These are phyloP conservation scores for Talaromyces sp. DNA, from an alignment of 2,329 filamentous ascomycete species.

Conservation along the genomic window DNA sequence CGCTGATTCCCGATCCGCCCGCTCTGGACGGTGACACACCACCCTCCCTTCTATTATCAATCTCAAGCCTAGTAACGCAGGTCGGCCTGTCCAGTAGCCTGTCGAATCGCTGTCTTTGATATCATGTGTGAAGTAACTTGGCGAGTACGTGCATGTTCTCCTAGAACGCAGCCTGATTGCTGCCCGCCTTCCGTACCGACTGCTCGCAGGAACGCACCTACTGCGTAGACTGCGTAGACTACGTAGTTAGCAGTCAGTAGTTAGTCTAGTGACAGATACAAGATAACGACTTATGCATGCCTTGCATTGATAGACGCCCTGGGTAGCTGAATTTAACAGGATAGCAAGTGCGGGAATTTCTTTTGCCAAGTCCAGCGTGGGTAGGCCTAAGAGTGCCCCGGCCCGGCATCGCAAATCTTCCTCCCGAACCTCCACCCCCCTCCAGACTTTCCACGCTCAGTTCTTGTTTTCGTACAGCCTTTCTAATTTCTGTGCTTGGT, in stretches of 20 bases:
- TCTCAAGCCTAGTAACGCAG: not conserved
- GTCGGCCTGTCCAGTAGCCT: not conserved
- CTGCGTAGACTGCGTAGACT: too few relatives aligned
- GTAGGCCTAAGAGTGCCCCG: not conserved
- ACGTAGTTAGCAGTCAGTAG: too few relatives aligned
- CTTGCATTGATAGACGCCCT: not conserved
- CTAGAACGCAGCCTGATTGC: not conserved
- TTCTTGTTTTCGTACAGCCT: not conserved
- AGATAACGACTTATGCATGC: not conserved
- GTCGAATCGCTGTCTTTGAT: not conserved
- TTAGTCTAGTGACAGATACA: not conserved
- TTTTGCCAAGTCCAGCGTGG: slow-evolving; percentile 10
- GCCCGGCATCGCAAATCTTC: slow-evolving; percentile 5
- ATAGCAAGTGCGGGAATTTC: slow-evolving; percentile 10
- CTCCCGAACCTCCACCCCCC: slow-evolving; percentile 11
- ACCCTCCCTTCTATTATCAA: slow-evolving; percentile 7
- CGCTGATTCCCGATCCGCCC: slow-evolving; percentile 13
- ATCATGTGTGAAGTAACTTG: not conserved
- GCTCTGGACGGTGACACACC: slow-evolving; percentile 9
- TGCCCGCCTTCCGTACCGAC: slow-evolving; percentile 4
- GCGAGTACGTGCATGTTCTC: not conserved
- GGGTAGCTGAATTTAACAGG: too few relatives aligned
- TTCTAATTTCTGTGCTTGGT: slow-evolving; percentile 36
- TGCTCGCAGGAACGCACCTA: not conserved
- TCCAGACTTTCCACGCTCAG: slow-evolving; percentile 35